Base-by-base conservation (phyloP, 1,284 basidiomycete genomes). In the Rhodotorula sp. region DNA sequence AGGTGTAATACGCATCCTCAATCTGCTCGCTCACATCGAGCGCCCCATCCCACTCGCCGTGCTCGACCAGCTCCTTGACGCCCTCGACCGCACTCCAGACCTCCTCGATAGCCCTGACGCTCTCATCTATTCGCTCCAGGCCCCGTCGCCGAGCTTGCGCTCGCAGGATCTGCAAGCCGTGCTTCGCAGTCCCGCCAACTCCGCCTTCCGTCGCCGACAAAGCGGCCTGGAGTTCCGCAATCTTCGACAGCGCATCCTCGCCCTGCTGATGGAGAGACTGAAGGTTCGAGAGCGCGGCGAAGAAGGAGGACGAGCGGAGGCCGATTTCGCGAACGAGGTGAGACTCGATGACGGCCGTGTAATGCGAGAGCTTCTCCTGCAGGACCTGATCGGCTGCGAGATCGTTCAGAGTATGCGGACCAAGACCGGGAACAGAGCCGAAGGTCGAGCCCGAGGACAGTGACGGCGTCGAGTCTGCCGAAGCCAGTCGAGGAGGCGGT, bases 261-360 rank as follows among this genome's bases (percentile, higher is more conserved):
- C 92, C 94, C 79, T 97, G 92, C 9, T 89, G 87, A 77, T 93
- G 91, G 9, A 99, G 86, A 72, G 93, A 89, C 77, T 97, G 91
- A 18, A 99, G 84, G 79, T 98, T 98, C 15, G 92, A 87, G 30
- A 99, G 86, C 2, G 95, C 96, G 1, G 94, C 90, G 78, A 99
- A 99, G 85, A 99, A 99, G 4, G 92, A 93, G 0, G 91, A 87
- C 0, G 92, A 92, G 8, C 94, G 89, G 16, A 89, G 82, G 11
- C 91, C 90, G 65, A 99, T 96, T 81, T 98, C 95, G 75, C 88
- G 88, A 22, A 96, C 87, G 64, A 99, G 89, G 79, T 99, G 94
- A 73, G 94, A 88, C 78, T 99, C 95, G 70, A 99, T 87, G 2
- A 91, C 90, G 79, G 98, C 96, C 11, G 94, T 89, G 77, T 97